Percentiles rank a stretch among this genome's conserved stretches.
Evolutionary conservation across 208 protist genomes (phyloP).

Genomic region (Trypanosoma caninum): DNA sequence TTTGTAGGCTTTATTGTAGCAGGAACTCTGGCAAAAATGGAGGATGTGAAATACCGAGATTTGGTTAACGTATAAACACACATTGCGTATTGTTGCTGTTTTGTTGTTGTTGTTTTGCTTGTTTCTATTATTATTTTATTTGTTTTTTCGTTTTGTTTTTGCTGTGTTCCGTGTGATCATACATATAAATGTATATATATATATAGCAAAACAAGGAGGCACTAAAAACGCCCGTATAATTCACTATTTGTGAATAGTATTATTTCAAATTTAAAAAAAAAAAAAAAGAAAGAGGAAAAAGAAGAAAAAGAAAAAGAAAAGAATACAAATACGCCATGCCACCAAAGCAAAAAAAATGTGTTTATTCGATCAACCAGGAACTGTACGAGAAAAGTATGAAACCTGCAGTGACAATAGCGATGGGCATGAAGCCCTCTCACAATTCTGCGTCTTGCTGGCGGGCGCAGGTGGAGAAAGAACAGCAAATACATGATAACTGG

Average conservation of each 20-base stretch:
- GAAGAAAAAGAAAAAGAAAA: background rate
- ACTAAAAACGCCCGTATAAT: too few species aligned
- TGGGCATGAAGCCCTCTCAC: conserved; percentile 68
- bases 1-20: too few species aligned
- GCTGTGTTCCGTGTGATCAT: too few species aligned
- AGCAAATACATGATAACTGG: conserved; percentile 40
- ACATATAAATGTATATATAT: too few species aligned
- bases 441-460: conserved; percentile 50
- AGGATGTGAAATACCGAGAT: too few species aligned
- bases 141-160: too few species aligned
- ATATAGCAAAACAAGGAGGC: too few species aligned
- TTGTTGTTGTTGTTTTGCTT: too few species aligned
- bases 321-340: background rate
- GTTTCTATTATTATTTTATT: too few species aligned
- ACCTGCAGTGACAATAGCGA: conserved; percentile 55
- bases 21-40: too few species aligned
- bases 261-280: background rate
- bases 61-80: too few species aligned
- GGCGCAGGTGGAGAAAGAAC: conserved; percentile 48
- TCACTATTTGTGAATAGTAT: background rate
- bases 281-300: background rate
- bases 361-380: conserved; percentile 47
- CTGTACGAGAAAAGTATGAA: conserved; percentile 47
- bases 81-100: too few species aligned
- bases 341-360: conserved; percentile 3